A percentile compares a stretch with the other conserved stretches of the same genome.
Evolutionary conservation across 2,329 filamentous ascomycete genomes (phyloP).

Genomic region (Albifimbria verrucaria): DNA sequence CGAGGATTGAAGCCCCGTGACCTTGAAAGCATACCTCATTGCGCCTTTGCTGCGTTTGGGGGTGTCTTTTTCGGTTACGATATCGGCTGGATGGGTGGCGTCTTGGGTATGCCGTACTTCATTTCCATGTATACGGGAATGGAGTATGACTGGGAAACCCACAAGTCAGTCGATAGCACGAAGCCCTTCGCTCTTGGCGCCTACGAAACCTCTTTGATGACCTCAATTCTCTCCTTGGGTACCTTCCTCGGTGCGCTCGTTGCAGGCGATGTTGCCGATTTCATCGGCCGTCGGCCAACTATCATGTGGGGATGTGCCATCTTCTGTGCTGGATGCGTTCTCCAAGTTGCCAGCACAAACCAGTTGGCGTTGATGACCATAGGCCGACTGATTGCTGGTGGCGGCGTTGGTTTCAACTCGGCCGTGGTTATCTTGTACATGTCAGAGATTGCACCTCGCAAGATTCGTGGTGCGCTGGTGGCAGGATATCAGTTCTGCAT

Average conservation of each 20-base stretch:
- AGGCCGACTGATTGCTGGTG: slow-evolving; percentile 17
- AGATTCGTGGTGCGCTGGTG: slow-evolving; percentile 16
- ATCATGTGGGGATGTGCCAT: slow-evolving; percentile 58
- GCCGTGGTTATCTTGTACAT: slow-evolving; percentile 20
- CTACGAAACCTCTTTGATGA: slow-evolving; percentile 44
- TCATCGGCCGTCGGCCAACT: slow-evolving; percentile 57
- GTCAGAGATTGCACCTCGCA: slow-evolving; percentile 18
- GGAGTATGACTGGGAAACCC: not conserved
- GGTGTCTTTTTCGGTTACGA: slow-evolving; percentile 71
- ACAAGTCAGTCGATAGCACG: not conserved
- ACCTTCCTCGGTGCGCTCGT: slow-evolving; percentile 65
- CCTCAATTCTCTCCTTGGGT: slow-evolving; percentile 61
- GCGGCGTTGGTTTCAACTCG: slow-evolving; percentile 19
- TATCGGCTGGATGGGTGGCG: slow-evolving; percentile 63
- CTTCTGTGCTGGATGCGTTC: slow-evolving; percentile 55
- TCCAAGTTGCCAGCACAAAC: slow-evolving; percentile 54
- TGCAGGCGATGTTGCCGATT: slow-evolving; percentile 63
- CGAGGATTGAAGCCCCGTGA: slow-evolving; percentile 53
- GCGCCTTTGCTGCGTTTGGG: slow-evolving; percentile 61
- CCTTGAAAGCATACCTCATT: slow-evolving; percentile 53
- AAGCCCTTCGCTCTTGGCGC: slow-evolving; percentile 15
- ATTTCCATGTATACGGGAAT: slow-evolving; percentile 16
- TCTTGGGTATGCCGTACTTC: slow-evolving; percentile 42
- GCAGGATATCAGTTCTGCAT: slow-evolving; percentile 16
- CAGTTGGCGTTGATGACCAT: slow-evolving; percentile 54